Base-by-base conservation (phyloP, 805 yeast species). In the Lachancea dasiensis region DNA sequence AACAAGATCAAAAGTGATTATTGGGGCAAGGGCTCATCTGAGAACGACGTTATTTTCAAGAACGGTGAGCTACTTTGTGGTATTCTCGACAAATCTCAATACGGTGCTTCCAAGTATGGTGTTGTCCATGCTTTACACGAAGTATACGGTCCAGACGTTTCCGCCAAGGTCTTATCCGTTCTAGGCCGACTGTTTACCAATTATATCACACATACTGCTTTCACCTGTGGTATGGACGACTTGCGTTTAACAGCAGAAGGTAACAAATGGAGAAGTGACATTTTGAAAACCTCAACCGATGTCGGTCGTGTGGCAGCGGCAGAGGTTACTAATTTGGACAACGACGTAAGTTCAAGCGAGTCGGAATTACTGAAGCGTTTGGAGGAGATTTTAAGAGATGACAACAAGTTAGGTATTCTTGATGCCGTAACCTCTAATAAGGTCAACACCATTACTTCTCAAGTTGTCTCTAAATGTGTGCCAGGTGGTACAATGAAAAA, bases 191-290 rank as follows among this genome's bases (percentile, higher is more conserved):
- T 92, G 39, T 90, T 94, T 67, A 94, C 99, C 16, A 86, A 85
- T 62, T 92, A 86, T 63, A 87, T 82, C 55, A 89, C 82, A 75
- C 73, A 78, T 68, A 83, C 86, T 41, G 97, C 96, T 1, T 85
- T 92, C 59, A 92, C 98, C 6, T 92, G 99, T 79, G 98, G 99
- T 74, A 94, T 92, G 98, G 99, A 92, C 61, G 99, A 92, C 68
- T 72, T 92, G 62, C 77, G 95, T 60, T 73, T 94, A 50, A 92
- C 97, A 16, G 75, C 63, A 3, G 95, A 86, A 51, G 99, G 99
- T 58, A 89, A 94, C 61, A 56, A 70, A 43, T 80, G 94, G 90
- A 79, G 99, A 70, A 66, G 67, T 10, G 94, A 86, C 43, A 84
- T 92, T 45, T 72, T 94, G 60, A 67, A 75, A 49, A 79, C 79